Base-by-base conservation (phyloP, 495 filamentous ascomycete genomes). In the Sporormia fimetaria region DNA sequence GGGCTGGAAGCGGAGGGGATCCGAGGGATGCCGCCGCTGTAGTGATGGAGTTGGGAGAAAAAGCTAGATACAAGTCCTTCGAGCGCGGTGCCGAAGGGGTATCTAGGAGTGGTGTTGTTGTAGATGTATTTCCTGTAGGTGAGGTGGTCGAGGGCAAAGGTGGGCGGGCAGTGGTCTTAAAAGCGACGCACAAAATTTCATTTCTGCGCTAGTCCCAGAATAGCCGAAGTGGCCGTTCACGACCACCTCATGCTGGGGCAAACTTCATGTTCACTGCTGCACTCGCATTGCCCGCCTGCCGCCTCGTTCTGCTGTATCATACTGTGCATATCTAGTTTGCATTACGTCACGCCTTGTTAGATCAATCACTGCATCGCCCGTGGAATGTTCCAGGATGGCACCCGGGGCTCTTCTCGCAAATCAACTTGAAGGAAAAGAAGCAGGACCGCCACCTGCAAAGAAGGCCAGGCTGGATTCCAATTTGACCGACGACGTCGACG, bases 11-110 rank as follows among this genome's bases (percentile, higher is more conserved):
- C 51, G 57, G 55, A 40, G 57, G 51, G 51, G 51, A 56, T 51
- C 51, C 57, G 54, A 37, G 33, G 33, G 54, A 52, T 51, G 52
- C 38, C 58, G 60, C 60, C 55, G 58, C 51, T 34, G 22, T 32
- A 44, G 40, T 25, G 24, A 32, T 22, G 20, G 28, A 44, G 48
- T 34, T 47, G 24, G 35, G 6, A 2, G 34, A 16, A 39, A 44
- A 56, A 51, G 49, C 53, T 57, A 62, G 61, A 62, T 58, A 57
- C 46, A 51, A 39, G 49, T 57, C 57, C 56, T 57, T 58, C 61
- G 35, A 21, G 18, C 15, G 40, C 57, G 61, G 59, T 62, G 57
- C 57, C 52, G 37, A 34, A 49, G 49, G 40, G 42, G 40, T 60
- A 53, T 59, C 45, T 60, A 51, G 57, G 33, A 24, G 26, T 23